A percentile compares a stretch with the other conserved stretches of the same genome.
phyloP scores from a whole-genome alignment of 2,329 filamentous ascomycete species.

The Sarocladium strictum region DNA sequence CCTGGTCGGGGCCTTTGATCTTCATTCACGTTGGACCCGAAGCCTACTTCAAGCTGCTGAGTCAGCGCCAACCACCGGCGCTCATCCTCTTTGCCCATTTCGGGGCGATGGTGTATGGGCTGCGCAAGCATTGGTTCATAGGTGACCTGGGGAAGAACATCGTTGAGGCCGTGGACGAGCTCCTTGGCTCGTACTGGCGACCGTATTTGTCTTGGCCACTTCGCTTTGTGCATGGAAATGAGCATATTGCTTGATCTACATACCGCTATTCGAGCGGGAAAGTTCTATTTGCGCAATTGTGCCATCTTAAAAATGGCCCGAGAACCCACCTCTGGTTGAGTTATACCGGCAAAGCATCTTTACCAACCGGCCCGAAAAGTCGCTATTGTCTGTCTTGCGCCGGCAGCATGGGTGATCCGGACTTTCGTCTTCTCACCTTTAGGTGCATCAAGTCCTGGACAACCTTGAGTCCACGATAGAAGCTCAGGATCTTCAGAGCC shows the following conservation, averaged over 20 bases:
- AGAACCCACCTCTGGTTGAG: too few species aligned
- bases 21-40: constrained; percentile 15
- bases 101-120: constrained; percentile 13
- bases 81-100: constrained; percentile 16
- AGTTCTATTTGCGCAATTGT: too few species aligned
- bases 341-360: too few species aligned
- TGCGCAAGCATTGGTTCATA: constrained; percentile 14
- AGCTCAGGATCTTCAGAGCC: neutral
- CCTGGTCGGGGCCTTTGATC: constrained; percentile 14
- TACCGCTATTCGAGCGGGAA: too few species aligned
- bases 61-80: constrained; percentile 17
- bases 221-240: neutral
- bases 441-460: neutral
- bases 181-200: constrained; percentile 16
- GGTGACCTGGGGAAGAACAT: constrained; percentile 16
- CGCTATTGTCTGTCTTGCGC: too few species aligned
- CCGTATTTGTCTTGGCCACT: constrained; percentile 13
- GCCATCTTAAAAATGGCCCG: too few species aligned
- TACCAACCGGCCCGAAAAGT: too few species aligned
- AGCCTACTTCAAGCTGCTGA: constrained; percentile 15
- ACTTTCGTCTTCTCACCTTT: neutral
- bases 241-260: too few species aligned
- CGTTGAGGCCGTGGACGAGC: constrained; percentile 14
- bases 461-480: neutral
- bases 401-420: neutral